phyloP scores from a whole-genome alignment of 352 stramenopile species.

The Phytophthora sojae region DNA sequence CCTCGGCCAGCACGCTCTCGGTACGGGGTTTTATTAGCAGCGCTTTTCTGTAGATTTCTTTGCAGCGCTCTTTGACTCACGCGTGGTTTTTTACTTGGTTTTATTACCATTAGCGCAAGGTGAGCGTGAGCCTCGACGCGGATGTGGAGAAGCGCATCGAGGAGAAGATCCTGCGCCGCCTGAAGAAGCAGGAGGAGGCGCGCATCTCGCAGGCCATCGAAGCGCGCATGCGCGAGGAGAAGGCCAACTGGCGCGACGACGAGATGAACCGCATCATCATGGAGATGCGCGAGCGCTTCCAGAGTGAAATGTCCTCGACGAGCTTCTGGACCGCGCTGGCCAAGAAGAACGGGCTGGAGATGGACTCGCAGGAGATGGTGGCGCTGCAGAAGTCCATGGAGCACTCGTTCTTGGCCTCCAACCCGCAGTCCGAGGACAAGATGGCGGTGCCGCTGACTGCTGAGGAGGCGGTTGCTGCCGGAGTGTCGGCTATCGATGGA shows the following conservation, averaged over 20 bases:
- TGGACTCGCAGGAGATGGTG: conserved; percentile 53
- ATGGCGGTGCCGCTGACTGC: conserved; percentile 38
- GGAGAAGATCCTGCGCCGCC: conserved; percentile 85
- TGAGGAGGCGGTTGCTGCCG: conserved; percentile 20
- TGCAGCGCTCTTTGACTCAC: background rate
- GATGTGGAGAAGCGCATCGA: conserved; percentile 87
- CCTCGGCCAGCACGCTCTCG: conserved; percentile 38
- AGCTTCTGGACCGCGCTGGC: conserved; percentile 67
- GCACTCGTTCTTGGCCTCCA: conserved; percentile 55
- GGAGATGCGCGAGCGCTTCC: conserved; percentile 88
- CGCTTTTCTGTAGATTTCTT: background rate
- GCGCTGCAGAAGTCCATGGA: conserved; percentile 59
- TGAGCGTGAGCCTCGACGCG: conserved; percentile 79
- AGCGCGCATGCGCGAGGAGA: conserved; percentile 81
- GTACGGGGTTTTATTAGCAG: conserved; percentile 24
- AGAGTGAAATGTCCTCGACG: conserved; percentile 79
- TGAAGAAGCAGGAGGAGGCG: conserved; percentile 91
- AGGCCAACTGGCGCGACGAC: conserved; percentile 88
- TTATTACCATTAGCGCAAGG: conserved; percentile 36
- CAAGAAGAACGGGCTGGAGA: conserved; percentile 68
- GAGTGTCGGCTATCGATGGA: conserved; percentile 35
- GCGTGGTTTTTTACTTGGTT: background rate
- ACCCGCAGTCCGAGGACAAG: conserved; percentile 81
- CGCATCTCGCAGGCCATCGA: conserved; percentile 87
- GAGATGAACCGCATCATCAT: conserved; percentile 93